phyloP scores from a whole-genome alignment of 495 filamentous ascomycete genomes.

The Aspergillus ellipticus region DNA sequence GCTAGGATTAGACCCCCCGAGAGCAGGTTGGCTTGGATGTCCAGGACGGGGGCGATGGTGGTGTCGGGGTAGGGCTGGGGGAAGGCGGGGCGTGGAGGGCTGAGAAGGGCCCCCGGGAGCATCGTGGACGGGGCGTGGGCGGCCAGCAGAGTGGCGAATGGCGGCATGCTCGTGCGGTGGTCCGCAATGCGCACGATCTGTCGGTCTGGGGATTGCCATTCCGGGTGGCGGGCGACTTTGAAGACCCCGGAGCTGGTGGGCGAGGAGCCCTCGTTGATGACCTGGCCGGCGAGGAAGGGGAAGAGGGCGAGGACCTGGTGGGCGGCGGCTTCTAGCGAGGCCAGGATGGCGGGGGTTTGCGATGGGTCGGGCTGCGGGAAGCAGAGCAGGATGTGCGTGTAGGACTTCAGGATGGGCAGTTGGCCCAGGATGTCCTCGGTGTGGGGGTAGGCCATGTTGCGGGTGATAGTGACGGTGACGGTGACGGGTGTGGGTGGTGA shows the following conservation, averaged over 20 bases:
- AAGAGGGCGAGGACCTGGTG: constrained; percentile 21
- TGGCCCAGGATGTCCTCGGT: constrained; percentile 35
- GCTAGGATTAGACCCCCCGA: constrained; percentile 29
- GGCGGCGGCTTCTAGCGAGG: constrained; percentile 22
- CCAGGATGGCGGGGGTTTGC: constrained; percentile 11
- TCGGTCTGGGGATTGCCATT: constrained; percentile 3
- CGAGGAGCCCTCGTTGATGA: constrained; percentile 22
- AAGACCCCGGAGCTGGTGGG: constrained; percentile 27
- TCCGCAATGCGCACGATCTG: constrained; percentile 25
- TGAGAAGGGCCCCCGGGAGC: constrained; percentile 25
- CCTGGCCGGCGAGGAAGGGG: constrained; percentile 31
- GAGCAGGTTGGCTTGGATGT: constrained; percentile 34
- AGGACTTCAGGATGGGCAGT: constrained; percentile 37
- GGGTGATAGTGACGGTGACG: too few relatives aligned
- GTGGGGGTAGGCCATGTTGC: constrained; percentile 8
- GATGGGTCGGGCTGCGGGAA: constrained; percentile 23
- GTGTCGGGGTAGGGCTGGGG: constrained; percentile 25
- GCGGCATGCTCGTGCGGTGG: constrained; percentile 6
- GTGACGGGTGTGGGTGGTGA: too few relatives aligned
- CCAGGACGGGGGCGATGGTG: constrained; percentile 28
- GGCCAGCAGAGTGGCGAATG: constrained; percentile 21
- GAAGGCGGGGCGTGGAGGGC: constrained; percentile 21
- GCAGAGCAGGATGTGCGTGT: constrained; percentile 30
- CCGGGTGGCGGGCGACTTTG: constrained; percentile 13
- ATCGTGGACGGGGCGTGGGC: constrained; percentile 24